phyloP scores from a whole-genome alignment of 73 alveolate genomes.

The Stentor roeselii region DNA sequence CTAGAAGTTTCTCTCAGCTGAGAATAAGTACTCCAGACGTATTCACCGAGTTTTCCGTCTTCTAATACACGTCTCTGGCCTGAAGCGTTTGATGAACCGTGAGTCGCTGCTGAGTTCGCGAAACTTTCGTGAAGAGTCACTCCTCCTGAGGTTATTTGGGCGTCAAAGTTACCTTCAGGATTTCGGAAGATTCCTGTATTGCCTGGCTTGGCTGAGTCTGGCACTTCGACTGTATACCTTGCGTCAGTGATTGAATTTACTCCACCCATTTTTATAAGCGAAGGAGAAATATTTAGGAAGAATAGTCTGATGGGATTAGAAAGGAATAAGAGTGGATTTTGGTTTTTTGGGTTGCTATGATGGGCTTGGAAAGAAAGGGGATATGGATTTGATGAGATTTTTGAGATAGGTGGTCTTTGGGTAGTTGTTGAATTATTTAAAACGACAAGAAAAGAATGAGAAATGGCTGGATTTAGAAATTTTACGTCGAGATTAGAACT shows the following conservation, averaged over 20 bases:
- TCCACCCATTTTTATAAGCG: background rate
- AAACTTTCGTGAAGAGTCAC: background rate
- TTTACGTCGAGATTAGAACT: too few species aligned
- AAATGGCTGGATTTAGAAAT: too few species aligned
- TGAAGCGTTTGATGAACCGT: background rate
- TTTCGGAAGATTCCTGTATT: background rate
- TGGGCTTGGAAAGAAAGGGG: too few species aligned
- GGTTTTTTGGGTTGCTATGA: too few species aligned
- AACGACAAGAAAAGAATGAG: too few species aligned
- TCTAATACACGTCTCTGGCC: background rate
- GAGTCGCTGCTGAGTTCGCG: background rate
- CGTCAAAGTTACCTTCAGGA: background rate
- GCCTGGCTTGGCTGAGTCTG: background rate
- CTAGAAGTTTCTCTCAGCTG: constrained; percentile 32
- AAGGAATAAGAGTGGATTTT: too few species aligned
- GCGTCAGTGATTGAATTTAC: background rate
- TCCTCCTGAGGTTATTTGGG: background rate
- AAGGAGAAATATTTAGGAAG: too few species aligned
- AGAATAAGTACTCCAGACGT: constrained; percentile 58
- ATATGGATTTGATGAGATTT: too few species aligned
- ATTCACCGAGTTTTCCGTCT: constrained; percentile 38
- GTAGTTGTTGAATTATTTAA: too few species aligned
- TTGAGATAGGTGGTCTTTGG: too few species aligned
- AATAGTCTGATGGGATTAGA: too few species aligned
- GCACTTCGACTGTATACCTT: background rate